Conservation (phyloP, 352 stramenopile species). For the Phytopythium mirpurense region DNA sequence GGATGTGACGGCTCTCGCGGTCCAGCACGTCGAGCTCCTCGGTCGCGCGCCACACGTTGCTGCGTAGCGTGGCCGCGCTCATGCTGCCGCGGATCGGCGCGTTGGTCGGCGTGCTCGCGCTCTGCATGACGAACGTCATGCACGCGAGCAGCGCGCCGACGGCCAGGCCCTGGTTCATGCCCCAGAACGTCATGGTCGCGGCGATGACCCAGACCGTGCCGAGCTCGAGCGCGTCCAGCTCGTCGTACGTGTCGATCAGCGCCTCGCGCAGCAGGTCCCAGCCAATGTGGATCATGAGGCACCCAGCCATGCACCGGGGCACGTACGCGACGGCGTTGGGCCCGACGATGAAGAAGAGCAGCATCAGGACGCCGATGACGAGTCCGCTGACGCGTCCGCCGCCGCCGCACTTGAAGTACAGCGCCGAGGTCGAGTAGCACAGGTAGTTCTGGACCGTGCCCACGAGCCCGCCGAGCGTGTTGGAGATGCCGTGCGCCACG, state of each 20-base stretch:
- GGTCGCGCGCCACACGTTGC: slow-evolving; percentile 61
- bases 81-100: slow-evolving; percentile 89
- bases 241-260: slow-evolving; percentile 82
- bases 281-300: slow-evolving; percentile 89
- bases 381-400: slow-evolving; percentile 57
- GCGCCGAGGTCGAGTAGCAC: slow-evolving; percentile 79
- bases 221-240: slow-evolving; percentile 89
- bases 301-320: slow-evolving; percentile 91
- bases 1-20: slow-evolving; percentile 73
- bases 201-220: slow-evolving; percentile 88
- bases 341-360: slow-evolving; percentile 87
- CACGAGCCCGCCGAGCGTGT: slow-evolving; percentile 78
- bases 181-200: slow-evolving; percentile 89
- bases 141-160: slow-evolving; percentile 85
- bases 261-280: slow-evolving; percentile 88
- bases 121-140: slow-evolving; percentile 89
- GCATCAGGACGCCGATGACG: slow-evolving; percentile 59
- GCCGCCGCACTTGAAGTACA: slow-evolving; percentile 89
- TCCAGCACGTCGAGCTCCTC: slow-evolving; percentile 79
- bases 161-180: slow-evolving; percentile 89
- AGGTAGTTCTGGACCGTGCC: slow-evolving; percentile 91
- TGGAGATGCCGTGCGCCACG: slow-evolving; percentile 90
- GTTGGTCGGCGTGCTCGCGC: slow-evolving; percentile 72
- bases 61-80: slow-evolving; percentile 87
- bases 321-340: slow-evolving; percentile 82